A percentile compares a stretch with the other conserved stretches of the same genome.
These are phyloP conservation scores for Flueggea neowawraea DNA, from an alignment of 441 rosid genomes.

Conservation along the genomic window DNA sequence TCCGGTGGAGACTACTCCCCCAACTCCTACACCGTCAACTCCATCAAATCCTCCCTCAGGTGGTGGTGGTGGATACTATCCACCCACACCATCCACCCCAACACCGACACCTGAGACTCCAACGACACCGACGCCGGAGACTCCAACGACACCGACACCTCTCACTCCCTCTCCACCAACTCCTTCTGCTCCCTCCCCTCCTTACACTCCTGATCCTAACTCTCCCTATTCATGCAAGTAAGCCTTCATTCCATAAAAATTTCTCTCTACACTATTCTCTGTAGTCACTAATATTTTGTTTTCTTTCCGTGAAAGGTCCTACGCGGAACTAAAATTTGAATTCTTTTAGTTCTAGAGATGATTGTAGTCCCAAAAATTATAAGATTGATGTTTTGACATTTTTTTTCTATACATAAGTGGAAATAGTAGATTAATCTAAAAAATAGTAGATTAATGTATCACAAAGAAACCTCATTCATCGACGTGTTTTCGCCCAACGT, in stretches of 20 bases:
- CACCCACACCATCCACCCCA: slow-evolving; percentile 15
- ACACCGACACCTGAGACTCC: slow-evolving; percentile 13
- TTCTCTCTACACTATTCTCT: not conserved
- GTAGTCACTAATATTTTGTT: too few relatives aligned
- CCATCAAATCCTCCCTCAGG: slow-evolving; percentile 23
- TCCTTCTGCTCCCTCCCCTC: slow-evolving; percentile 23
- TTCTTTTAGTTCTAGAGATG: too few relatives aligned
- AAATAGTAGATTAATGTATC: too few relatives aligned
- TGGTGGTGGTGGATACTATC: slow-evolving; percentile 15
- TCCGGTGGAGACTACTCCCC: slow-evolving; percentile 18
- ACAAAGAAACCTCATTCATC: too few relatives aligned
- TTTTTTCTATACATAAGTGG: too few relatives aligned
- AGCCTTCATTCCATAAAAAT: not conserved
- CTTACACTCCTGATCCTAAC: slow-evolving; percentile 23
- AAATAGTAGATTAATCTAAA: too few relatives aligned
- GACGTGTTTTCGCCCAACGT: too few relatives aligned
- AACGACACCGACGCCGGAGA: slow-evolving; percentile 6
- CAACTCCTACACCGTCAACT: slow-evolving; percentile 3
- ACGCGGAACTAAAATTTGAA: too few relatives aligned
- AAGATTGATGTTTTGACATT: too few relatives aligned
- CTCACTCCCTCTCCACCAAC: slow-evolving; percentile 8
- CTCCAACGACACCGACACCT: too few relatives aligned
- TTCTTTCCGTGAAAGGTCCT: too few relatives aligned
- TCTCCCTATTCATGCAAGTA: slow-evolving; percentile 32
- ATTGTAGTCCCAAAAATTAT: too few relatives aligned